Base-by-base conservation (phyloP, 768 basidiomycete genomes). In the Kwoniella sp. region DNA sequence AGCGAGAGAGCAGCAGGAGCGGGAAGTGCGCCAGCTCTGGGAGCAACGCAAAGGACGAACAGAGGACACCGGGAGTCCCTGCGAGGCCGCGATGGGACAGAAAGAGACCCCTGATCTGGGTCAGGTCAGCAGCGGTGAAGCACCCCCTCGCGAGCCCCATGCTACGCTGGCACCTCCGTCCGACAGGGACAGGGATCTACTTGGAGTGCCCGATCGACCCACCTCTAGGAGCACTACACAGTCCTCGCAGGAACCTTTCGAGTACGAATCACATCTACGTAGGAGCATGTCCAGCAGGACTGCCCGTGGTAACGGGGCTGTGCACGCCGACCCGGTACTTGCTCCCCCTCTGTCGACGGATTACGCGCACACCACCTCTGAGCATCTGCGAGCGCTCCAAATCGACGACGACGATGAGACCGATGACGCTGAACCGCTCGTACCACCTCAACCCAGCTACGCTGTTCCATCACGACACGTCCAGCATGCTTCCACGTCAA, bases 181-280 rank as follows among this genome's bases (percentile, higher is more conserved):
- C n/a, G n/a, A n/a, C n/a, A n/a, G n/a, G 9, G 32, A 9, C 32
- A 31, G 28, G 5, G 54, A 44, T 14, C 25, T 58, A 9, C 58
- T 61, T 40, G 42, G 23, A 1, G 48, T 46, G 3, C 51, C 50
- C n/a, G 62, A 62, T 19, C 61, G 71, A 37, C 56, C 71, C 0
- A 44, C 40, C 1, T 73, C 71, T 1, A 46, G 69, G 3, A 58
- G 49, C 14, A 73, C 70, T 5, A 59, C 50, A 26, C 46, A 45
- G 2, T 73, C 71, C 2, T 48, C 50, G 2, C 62, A 47, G 22
- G 71, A 69, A 22, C 63, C 67, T 5, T 73, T 71, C 53, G 69
- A 73, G 37, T 73, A 73, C 42, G 69, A 69, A 27, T 42, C 53
- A 3, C 69, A 73, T 46, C 58, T 73, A 0, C 50, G 69, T n/a